Base-by-base conservation (phyloP, 352 stramenopile species). In the Halophytophthora batemanensis region DNA sequence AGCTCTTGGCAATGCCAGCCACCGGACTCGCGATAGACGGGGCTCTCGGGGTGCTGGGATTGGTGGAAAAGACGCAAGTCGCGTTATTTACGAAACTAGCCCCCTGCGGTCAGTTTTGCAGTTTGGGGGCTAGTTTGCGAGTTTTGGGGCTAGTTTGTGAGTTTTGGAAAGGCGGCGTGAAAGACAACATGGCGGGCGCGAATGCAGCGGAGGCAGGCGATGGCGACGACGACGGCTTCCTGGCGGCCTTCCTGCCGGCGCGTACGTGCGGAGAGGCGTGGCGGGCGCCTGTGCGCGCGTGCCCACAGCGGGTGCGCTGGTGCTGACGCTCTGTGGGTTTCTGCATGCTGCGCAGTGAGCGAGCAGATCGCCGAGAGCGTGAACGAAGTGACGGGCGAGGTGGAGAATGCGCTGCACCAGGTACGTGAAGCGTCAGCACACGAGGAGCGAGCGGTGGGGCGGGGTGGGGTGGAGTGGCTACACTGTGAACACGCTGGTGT, bases 351-450 rank as follows among this genome's bases (percentile, higher is more conserved):
- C 41, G 28, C 39, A 85, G 77, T 87, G 48, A 71, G 68, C 23
- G 41, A 62, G 10, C 60, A 71, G 21, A 69, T 82, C 39, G 48
- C 50, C 10, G 71, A 85, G 42, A 82, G 71, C 47, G 62, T 76
- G 18, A 71, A 64, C 13, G 68, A 71, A 43, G 77, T 81, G 37
- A 83, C 62, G 2, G 77, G 77, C 4, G 74, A 86, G 51, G 61
- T 88, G 58, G 77, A 88, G 53, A 88, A 86, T 59, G 59, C 69
- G 17, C 64, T 88, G 17, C 77, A 88, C 43, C 71, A 86, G 69
- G 77, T 87, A 33, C 4, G 47, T 17, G 56, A 43, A 44, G 7
- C 6, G 12, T 25, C 10, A 14, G 2, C n/a, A n/a, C n/a, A n/a
- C n/a, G n/a, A n/a, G n/a, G n/a, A n/a, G n/a, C n/a, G n/a, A n/a